These are phyloP conservation scores for Hippophae rhamnoides DNA, from an alignment of 306 rosid species.

Conservation along the genomic window DNA sequence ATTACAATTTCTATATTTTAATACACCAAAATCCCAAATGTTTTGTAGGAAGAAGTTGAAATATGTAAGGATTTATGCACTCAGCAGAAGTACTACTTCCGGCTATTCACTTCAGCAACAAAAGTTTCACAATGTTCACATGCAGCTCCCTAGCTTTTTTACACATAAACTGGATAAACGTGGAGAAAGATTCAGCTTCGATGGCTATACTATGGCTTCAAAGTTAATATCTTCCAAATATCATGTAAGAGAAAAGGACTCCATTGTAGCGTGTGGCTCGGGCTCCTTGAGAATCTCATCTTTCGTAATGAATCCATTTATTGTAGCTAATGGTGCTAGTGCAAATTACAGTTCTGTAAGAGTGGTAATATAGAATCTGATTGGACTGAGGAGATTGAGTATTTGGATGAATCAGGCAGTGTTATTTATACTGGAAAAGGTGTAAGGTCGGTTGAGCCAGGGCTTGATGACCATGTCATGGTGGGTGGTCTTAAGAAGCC, in stretches of 20 bases:
- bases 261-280: slow-evolving; percentile 17
- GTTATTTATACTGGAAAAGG: slow-evolving; percentile 78
- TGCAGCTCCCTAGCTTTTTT: neutral
- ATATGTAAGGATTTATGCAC: slow-evolving; percentile 23
- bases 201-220: slow-evolving; percentile 21
- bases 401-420: slow-evolving; percentile 77
- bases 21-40: slow-evolving; percentile 16
- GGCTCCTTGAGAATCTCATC: slow-evolving; percentile 9
- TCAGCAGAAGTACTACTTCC: slow-evolving; percentile 17
- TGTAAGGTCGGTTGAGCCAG: slow-evolving; percentile 70
- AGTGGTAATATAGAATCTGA: slow-evolving; percentile 28
- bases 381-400: slow-evolving; percentile 87
- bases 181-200: slow-evolving; percentile 19
- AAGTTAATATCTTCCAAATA: slow-evolving; percentile 1
- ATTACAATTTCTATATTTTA: neutral
- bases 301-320: slow-evolving; percentile 8
- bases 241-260: neutral
- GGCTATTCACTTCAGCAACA: slow-evolving; percentile 13
- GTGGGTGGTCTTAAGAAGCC: slow-evolving; percentile 72
- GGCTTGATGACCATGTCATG: slow-evolving; percentile 87
- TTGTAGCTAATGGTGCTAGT: slow-evolving; percentile 5
- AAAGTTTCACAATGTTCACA: neutral
- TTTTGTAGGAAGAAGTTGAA: slow-evolving; percentile 22
- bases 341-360: slow-evolving; percentile 37
- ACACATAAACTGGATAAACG: neutral